Base-by-base conservation (phyloP, 192 early-diverging fungal genomes). In the Coemansia reversa region DNA sequence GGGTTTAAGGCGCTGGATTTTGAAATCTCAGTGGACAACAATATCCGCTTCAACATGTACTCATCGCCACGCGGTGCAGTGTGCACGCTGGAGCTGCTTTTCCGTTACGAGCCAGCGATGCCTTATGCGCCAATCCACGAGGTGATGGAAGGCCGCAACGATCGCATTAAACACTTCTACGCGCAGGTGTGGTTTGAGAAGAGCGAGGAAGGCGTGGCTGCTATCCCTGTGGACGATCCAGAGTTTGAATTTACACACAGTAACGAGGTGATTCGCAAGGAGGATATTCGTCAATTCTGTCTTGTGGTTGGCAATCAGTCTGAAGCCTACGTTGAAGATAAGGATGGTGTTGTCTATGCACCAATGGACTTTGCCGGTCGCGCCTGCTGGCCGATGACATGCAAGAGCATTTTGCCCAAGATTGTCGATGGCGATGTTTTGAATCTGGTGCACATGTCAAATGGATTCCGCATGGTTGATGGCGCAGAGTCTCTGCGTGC, bases 381-480 rank as follows among this genome's bases (percentile, higher is more conserved):
- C 71, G 90, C 33, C 91, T 94, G 94, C 85, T 89, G 86, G 84
- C 90, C 87, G 18, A 72, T 77, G 32, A 90, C 95, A 58, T 90
- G 94, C 73, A 91, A 91, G 82, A 93, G 92, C 22, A 93, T 97
- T 55, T 86, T 94, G 84, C 92, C 94, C 54, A 91, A 92, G 76
- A 90, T 92, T 23, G 93, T 97, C 60, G 92, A 97, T 72, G 95
- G 93, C 51, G 95, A 97, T 67, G 85, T 97, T 50, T 84, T 97
- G 68, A 86, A 87, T 56, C 83, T 97, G 6, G 95, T 97, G 45
- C 95, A 97, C 78, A 85, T 97, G 60, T 91, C 90, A 65, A 97
- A 97, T 83, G 91, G 92, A 29, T 97, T 94, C 91, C 86, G 90
- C 57, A 86, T 93, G 71, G 74, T 95, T 29, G 88, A 90, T 48